Evolutionary conservation across 1,284 basidiomycete genomes (phyloP).

Genomic region (Moesziomyces sp.): DNA sequence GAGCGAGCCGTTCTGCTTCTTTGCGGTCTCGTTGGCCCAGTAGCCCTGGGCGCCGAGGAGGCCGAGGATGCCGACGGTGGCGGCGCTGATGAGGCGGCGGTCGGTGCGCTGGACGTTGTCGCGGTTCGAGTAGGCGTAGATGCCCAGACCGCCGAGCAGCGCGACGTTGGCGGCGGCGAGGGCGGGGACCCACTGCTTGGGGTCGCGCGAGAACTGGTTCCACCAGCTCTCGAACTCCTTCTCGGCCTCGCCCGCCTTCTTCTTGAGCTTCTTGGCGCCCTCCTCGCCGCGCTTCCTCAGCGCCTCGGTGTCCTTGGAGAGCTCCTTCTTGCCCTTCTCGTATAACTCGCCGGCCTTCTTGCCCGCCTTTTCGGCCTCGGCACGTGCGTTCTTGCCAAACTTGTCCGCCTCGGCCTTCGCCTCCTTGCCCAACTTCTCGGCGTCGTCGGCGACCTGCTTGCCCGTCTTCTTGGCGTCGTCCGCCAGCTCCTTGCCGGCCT

Average conservation of each 20-base stretch:
- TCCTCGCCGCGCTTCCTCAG: constrained; percentile 49
- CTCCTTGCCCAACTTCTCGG: constrained; percentile 39
- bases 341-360: constrained; percentile 46
- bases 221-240: constrained; percentile 57
- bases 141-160: constrained; percentile 60
- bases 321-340: constrained; percentile 47
- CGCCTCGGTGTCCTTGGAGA: constrained; percentile 42
- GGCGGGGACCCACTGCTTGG: constrained; percentile 62
- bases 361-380: constrained; percentile 42
- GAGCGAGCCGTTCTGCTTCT: constrained; percentile 46
- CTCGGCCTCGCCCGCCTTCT: constrained; percentile 53
- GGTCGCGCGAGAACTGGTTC: constrained; percentile 59
- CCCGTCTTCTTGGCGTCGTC: constrained; percentile 16
- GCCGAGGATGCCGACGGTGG: constrained; percentile 55
- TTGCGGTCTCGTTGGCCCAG: constrained; percentile 53
- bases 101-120: constrained; percentile 58
- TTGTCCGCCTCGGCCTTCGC: constrained; percentile 28
- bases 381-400: constrained; percentile 34
- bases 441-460: constrained; percentile 38
- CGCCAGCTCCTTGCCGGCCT: constrained; percentile 32
- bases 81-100: constrained; percentile 54
- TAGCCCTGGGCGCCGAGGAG: constrained; percentile 62
- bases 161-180: constrained; percentile 64
- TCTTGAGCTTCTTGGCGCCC: constrained; percentile 50
- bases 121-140: constrained; percentile 64